Percentiles rank a stretch among this genome's conserved stretches.
These are phyloP conservation scores for Paraglomus brasilianum DNA, from an alignment of 192 early-diverging fungal species.

Conservation along the genomic window DNA sequence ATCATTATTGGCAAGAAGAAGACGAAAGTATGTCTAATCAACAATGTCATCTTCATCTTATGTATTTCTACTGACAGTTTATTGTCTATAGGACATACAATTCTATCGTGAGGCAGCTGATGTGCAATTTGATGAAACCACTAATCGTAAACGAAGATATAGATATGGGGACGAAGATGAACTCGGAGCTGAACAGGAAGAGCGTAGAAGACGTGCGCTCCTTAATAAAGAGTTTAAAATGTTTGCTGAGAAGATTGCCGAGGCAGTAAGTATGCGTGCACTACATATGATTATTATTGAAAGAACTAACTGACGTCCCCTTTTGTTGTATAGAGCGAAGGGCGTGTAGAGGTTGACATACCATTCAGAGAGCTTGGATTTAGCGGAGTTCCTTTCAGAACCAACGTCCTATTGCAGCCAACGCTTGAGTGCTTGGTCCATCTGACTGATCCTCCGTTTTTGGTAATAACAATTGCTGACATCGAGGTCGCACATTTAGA, in stretches of 20 bases:
- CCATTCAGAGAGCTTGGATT: constrained; percentile 94
- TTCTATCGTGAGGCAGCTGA: constrained; percentile 98
- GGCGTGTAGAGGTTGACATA: constrained; percentile 84
- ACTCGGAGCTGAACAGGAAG: constrained; percentile 93
- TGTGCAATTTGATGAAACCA: constrained; percentile 95
- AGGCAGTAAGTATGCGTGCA: constrained; percentile 52
- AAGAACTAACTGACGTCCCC: background rate
- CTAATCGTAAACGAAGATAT: constrained; percentile 78
- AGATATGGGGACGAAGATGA: constrained; percentile 99
- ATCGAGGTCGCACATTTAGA: constrained; percentile 96
- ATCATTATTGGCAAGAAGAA: constrained; percentile 99
- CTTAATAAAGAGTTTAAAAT: constrained; percentile 93
- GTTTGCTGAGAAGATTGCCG: constrained; percentile 89
- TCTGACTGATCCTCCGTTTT: constrained; percentile 89
- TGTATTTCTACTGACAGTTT: constrained; percentile 6
- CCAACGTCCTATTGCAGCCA: constrained; percentile 91
- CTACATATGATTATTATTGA: background rate
- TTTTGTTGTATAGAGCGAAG: constrained; percentile 57
- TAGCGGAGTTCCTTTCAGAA: constrained; percentile 87
- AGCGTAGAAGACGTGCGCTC: constrained; percentile 74
- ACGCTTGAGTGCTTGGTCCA: constrained; percentile 97
- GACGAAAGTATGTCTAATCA: constrained; percentile 57
- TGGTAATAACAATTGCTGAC: constrained; percentile 86
- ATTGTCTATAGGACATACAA: constrained; percentile 79
- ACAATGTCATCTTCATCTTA: background rate